These are phyloP conservation scores for Dryas drummondii DNA, from an alignment of 306 rosid species.

Conservation along the genomic window DNA sequence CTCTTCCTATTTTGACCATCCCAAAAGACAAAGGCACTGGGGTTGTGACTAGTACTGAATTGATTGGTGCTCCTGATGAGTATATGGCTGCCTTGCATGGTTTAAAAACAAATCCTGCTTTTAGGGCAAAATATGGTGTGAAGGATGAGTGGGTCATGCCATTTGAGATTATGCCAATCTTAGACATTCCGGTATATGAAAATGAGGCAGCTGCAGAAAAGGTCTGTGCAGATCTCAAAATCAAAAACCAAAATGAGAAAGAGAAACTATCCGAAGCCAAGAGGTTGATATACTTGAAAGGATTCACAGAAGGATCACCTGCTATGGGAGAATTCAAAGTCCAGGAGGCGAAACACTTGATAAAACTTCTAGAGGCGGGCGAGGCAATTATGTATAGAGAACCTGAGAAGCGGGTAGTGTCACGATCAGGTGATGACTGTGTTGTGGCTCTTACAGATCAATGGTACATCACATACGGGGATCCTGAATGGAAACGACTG, in stretches of 20 bases:
- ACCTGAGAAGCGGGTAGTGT: slow-evolving; percentile 81
- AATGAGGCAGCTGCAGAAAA: slow-evolving; percentile 65
- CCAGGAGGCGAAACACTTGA: slow-evolving; percentile 83
- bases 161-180: slow-evolving; percentile 72
- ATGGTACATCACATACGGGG: slow-evolving; percentile 92
- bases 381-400: slow-evolving; percentile 80
- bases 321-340: slow-evolving; percentile 76
- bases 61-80: slow-evolving; percentile 89
- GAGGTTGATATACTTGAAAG: slow-evolving; percentile 81
- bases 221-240: slow-evolving; percentile 73
- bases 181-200: slow-evolving; percentile 66
- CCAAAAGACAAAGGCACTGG: slow-evolving; percentile 91
- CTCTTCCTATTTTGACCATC: slow-evolving; percentile 87
- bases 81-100: slow-evolving; percentile 74
- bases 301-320: slow-evolving; percentile 83
- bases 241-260: slow-evolving; percentile 81
- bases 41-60: slow-evolving; percentile 71
- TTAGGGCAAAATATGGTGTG: slow-evolving; percentile 73
- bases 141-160: slow-evolving; percentile 90
- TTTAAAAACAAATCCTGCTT: slow-evolving; percentile 69
- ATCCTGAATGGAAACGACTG: slow-evolving; percentile 71
- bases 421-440: slow-evolving; percentile 94
- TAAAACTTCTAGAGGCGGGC: slow-evolving; percentile 72
- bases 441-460: slow-evolving; percentile 95
- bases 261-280: slow-evolving; percentile 93